phyloP scores from a whole-genome alignment of 192 early-diverging fungal species.

The Gorgonomyces haynaldii region DNA sequence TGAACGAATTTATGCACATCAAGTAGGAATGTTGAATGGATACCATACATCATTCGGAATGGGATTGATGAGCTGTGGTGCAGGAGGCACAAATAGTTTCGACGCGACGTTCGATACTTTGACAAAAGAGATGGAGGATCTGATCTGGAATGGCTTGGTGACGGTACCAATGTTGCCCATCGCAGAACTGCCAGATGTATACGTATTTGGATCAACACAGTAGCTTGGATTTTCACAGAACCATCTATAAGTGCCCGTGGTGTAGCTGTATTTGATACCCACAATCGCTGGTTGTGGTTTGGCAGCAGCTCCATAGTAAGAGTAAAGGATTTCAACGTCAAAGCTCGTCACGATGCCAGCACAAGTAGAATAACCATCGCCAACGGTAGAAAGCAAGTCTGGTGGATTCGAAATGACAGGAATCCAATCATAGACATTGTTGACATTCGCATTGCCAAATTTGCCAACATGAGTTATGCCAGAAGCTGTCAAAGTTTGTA shows the following conservation, averaged over 20 bases:
- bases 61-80: not conserved
- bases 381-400: not conserved
- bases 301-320: not conserved
- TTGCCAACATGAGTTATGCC: conserved; percentile 6
- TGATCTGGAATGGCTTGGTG: not conserved
- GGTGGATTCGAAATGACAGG: not conserved
- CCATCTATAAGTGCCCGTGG: conserved; percentile 2
- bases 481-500: conserved; percentile 5
- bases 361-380: not conserved
- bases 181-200: not conserved
- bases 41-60: conserved; percentile 10
- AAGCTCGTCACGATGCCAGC: conserved; percentile 9
- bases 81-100: not conserved
- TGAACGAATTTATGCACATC: too few relatives aligned
- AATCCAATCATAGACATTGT: conserved; percentile 14
- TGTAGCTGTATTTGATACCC: conserved; percentile 5
- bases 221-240: not conserved
- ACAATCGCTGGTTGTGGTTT: conserved; percentile 10
- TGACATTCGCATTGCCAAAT: conserved; percentile 11
- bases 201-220: conserved; percentile 2
- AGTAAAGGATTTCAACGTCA: conserved; percentile 6
- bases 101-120: not conserved
- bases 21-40: conserved; percentile 5
- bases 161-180: not conserved
- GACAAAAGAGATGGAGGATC: conserved; percentile 1